These are phyloP conservation scores for Calocybe gambosa DNA, from an alignment of 1,284 basidiomycete species.

Conservation along the genomic window DNA sequence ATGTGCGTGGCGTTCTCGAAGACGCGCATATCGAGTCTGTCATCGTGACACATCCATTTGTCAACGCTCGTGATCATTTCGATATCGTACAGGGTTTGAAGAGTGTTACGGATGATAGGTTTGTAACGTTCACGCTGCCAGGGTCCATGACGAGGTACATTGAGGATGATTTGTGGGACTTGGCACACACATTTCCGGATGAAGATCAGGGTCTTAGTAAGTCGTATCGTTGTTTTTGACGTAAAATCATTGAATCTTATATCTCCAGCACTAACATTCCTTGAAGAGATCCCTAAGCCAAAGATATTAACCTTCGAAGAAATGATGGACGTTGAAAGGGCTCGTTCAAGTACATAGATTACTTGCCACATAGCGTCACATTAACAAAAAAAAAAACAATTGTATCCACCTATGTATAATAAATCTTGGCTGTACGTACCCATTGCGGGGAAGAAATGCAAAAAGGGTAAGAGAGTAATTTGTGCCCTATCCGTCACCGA, in stretches of 20 bases:
- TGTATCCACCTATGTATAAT: no score
- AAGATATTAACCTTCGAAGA: constrained; percentile 13
- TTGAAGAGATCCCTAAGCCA: constrained; percentile 10
- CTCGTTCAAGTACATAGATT: not conserved
- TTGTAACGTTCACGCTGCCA: constrained; percentile 14
- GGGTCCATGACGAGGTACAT: constrained; percentile 11
- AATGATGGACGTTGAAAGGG: constrained; percentile 2
- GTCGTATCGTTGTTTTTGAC: not conserved
- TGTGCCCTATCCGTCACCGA: no score
- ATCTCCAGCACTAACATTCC: no score
- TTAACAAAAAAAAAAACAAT: no score
- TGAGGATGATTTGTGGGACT: constrained; percentile 18
- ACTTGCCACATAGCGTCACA: no score
- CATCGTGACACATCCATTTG: constrained; percentile 12
- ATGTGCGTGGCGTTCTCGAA: constrained; percentile 7
- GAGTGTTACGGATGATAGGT: constrained; percentile 8
- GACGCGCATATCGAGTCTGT: constrained; percentile 10
- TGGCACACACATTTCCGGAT: constrained; percentile 16
- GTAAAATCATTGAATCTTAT: no score
- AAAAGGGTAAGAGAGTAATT: no score
- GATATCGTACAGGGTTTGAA: constrained; percentile 5
- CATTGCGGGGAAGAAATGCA: no score
- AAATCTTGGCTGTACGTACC: no score
- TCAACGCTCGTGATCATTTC: constrained; percentile 3
- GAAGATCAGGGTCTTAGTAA: constrained; percentile 12